Conservation (phyloP, 441 rosid species). For the Capsella rubella region DNA sequence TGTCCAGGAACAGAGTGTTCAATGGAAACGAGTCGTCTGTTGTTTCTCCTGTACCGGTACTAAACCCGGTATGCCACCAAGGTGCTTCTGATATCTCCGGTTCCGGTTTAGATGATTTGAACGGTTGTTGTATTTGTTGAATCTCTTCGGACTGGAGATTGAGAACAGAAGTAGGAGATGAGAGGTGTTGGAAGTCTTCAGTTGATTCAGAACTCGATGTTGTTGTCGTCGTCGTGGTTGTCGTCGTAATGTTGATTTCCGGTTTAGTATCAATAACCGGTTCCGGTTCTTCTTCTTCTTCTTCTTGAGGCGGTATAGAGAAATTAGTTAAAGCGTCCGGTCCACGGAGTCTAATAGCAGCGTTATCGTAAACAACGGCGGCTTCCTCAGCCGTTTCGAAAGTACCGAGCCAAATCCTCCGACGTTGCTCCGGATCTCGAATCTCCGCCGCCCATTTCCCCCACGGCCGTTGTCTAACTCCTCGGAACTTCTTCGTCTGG, state of each 20-base stretch:
- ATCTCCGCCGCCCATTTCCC: constrained; percentile 99
- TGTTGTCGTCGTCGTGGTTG: constrained; percentile 29
- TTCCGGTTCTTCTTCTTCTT: constrained; percentile 37
- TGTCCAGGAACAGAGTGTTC: constrained; percentile 60
- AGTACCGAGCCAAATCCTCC: constrained; percentile 94
- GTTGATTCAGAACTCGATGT: constrained; percentile 68
- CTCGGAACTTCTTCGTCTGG: constrained; percentile 72
- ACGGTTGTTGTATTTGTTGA: constrained; percentile 44
- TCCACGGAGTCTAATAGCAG: constrained; percentile 90
- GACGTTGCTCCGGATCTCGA: constrained; percentile 85
- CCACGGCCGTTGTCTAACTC: constrained; percentile 96
- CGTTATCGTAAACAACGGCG: constrained; percentile 91
- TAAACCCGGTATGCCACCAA: constrained; percentile 54
- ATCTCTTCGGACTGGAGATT: constrained; percentile 55
- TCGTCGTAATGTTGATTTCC: constrained; percentile 45
- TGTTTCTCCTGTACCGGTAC: constrained; percentile 40
- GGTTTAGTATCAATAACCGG: constrained; percentile 40
- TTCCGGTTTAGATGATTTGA: constrained; percentile 41
- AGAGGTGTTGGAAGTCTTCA: constrained; percentile 60
- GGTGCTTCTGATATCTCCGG: constrained; percentile 31
- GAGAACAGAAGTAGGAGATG: constrained; percentile 86
- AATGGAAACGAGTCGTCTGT: constrained; percentile 52
- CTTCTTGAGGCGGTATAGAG: constrained; percentile 53
- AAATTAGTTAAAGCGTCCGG: constrained; percentile 90
- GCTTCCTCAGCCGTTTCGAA: constrained; percentile 96